These are phyloP conservation scores for Blumeria hordei DNA, from an alignment of 2,329 filamentous ascomycete genomes.

Conservation along the genomic window DNA sequence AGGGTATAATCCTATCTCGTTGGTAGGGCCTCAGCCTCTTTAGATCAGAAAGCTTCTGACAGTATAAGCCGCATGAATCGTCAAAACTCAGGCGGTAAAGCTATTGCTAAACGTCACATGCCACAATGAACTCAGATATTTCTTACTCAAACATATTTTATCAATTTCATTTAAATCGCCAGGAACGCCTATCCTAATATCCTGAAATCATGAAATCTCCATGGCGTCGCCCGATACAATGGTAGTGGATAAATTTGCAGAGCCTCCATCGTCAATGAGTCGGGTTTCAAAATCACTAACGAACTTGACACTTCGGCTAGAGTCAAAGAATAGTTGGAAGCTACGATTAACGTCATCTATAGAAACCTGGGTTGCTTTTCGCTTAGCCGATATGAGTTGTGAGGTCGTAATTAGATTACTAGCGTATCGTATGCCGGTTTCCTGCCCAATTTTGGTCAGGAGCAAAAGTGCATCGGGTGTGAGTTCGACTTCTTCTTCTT, in stretches of 20 bases:
- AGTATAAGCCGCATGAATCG: too few relatives aligned
- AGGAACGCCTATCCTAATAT: neutral
- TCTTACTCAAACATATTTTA: too few relatives aligned
- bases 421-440: constrained; percentile 82
- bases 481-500: constrained; percentile 88
- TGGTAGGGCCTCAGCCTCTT: too few relatives aligned
- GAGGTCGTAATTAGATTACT: constrained; percentile 94
- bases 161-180: neutral
- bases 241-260: constrained; percentile 41
- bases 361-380: constrained; percentile 59
- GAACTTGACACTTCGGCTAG: constrained; percentile 68
- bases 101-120: too few relatives aligned
- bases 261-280: constrained; percentile 69
- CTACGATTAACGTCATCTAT: constrained; percentile 81
- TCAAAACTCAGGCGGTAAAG: too few relatives aligned
- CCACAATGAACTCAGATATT: too few relatives aligned
- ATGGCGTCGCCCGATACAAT: constrained; percentile 41
- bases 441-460: constrained; percentile 84
- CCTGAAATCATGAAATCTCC: constrained; percentile 21
- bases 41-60: too few relatives aligned
- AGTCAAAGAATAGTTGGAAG: constrained; percentile 86
- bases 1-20: too few relatives aligned
- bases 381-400: constrained; percentile 66
- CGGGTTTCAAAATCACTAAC: constrained; percentile 77
- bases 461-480: constrained; percentile 75